A percentile compares a stretch with the other conserved stretches of the same genome.
These are phyloP conservation scores for Sanguinoderma infundibulare DNA, from an alignment of 1,284 basidiomycete species.

Conservation along the genomic window DNA sequence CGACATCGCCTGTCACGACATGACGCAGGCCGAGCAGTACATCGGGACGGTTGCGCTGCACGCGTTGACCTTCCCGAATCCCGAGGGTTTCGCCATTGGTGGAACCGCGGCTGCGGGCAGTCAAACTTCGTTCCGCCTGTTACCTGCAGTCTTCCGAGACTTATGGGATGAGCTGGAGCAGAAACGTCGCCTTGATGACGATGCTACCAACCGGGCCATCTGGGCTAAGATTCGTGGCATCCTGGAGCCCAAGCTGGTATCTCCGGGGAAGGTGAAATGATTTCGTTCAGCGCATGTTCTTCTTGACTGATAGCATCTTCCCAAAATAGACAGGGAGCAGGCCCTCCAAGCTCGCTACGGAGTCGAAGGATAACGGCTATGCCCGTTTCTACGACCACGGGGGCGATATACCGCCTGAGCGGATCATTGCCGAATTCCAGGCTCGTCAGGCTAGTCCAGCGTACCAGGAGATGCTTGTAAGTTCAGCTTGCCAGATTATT, in stretches of 20 bases:
- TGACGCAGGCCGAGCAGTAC: slow-evolving; percentile 89
- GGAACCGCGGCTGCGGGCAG: slow-evolving; percentile 45
- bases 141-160: slow-evolving; percentile 87
- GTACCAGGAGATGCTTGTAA: slow-evolving; percentile 90
- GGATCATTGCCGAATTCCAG: slow-evolving; percentile 63
- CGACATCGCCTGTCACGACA: slow-evolving; percentile 81
- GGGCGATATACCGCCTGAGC: slow-evolving; percentile 43
- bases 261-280: slow-evolving; percentile 44
- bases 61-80: slow-evolving; percentile 65
- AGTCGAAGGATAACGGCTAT: slow-evolving; percentile 21
- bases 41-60: slow-evolving; percentile 88
- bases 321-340: slow-evolving; percentile 38
- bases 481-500: slow-evolving; percentile 33
- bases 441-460: slow-evolving; percentile 61
- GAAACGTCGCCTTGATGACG: slow-evolving; percentile 63
- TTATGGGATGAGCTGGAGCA: slow-evolving; percentile 93
- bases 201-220: slow-evolving; percentile 66
- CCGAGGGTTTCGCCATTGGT: slow-evolving; percentile 64
- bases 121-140: slow-evolving; percentile 67
- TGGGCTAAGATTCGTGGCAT: slow-evolving; percentile 77
- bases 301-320: neutral
- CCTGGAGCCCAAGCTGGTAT: slow-evolving; percentile 58
- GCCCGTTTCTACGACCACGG: slow-evolving; percentile 17
- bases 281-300: neutral
- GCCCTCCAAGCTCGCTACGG: slow-evolving; percentile 33